A percentile compares a stretch with the other conserved stretches of the same genome.
Evolutionary conservation across 2,329 filamentous ascomycete genomes (phyloP).

Genomic region (Pseudogymnoascus sp.): DNA sequence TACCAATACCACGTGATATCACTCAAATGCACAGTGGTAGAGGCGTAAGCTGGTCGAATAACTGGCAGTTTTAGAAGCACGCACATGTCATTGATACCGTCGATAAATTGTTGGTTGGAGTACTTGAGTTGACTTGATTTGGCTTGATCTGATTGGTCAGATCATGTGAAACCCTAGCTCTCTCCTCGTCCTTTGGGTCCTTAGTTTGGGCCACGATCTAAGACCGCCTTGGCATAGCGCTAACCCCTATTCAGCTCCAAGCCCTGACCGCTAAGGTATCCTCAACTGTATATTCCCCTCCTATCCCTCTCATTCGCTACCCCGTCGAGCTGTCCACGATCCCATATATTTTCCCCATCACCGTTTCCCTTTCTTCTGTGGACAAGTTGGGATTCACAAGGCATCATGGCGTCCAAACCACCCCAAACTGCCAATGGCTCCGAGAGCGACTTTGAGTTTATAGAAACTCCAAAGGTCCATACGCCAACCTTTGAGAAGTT

Average conservation of each 20-base stretch:
- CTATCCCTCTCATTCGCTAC: not conserved
- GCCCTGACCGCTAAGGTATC: constrained; percentile 6
- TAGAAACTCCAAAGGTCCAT: constrained; percentile 45
- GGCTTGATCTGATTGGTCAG: not conserved
- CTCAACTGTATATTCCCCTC: constrained; percentile 2
- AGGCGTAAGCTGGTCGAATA: not conserved
- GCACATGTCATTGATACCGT: constrained; percentile 1
- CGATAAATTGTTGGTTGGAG: not conserved
- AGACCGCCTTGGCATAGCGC: not conserved
- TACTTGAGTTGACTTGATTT: not conserved
- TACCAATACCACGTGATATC: not conserved
- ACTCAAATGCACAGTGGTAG: not conserved
- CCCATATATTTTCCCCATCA: constrained; percentile 1
- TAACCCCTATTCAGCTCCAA: not conserved
- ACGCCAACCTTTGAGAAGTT: constrained; percentile 41
- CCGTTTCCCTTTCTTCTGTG: not conserved
- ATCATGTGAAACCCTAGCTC: not conserved
- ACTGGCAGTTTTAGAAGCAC: too few relatives aligned
- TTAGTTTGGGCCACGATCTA: not conserved
- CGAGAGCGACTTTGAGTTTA: constrained; percentile 55
- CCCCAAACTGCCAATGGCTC: constrained; percentile 37
- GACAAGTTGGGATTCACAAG: not conserved
- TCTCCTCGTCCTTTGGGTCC: not conserved
- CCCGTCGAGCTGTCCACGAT: constrained; percentile 12
- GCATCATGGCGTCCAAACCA: constrained; percentile 38